Evolutionary conservation across 2,329 filamentous ascomycete species (phyloP).

Genomic region (Talaromyces sp.): DNA sequence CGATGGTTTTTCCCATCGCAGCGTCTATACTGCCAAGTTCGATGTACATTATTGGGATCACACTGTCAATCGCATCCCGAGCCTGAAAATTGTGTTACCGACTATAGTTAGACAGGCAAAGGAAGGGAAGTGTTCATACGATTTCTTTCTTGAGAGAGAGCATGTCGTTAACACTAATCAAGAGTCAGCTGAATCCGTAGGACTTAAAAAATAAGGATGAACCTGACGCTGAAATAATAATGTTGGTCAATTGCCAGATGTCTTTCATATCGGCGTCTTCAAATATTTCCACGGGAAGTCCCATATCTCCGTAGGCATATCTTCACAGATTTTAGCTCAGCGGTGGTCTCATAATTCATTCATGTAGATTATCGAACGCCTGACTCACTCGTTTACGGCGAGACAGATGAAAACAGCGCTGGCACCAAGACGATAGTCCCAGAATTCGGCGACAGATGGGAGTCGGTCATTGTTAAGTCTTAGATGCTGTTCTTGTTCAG

Average conservation of each 20-base stretch:
- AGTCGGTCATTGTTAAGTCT: neutral
- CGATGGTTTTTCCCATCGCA: neutral
- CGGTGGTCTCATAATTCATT: neutral
- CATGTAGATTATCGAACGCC: too few relatives aligned
- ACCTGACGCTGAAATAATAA: conserved; percentile 1
- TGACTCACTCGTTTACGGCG: conserved; percentile 1
- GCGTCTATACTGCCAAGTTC: neutral
- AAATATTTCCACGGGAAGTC: neutral
- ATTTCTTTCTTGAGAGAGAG: too few relatives aligned
- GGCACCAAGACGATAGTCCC: neutral
- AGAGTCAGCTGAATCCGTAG: neutral
- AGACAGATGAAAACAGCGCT: conserved; percentile 4
- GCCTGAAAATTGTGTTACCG: neutral
- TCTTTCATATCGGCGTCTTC: conserved; percentile 1
- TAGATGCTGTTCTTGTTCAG: neutral
- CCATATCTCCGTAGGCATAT: neutral
- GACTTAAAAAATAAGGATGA: neutral
- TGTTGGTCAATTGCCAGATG: conserved; percentile 4
- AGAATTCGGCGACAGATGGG: neutral
- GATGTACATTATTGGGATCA: conserved; percentile 2
- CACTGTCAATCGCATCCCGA: neutral
- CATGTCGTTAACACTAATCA: too few relatives aligned
- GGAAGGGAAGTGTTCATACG: too few relatives aligned
- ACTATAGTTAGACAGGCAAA: too few relatives aligned
- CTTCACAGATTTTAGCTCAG: neutral